Base-by-base conservation (phyloP, 345 rosid species). In the Mallotus nudiflorus region DNA sequence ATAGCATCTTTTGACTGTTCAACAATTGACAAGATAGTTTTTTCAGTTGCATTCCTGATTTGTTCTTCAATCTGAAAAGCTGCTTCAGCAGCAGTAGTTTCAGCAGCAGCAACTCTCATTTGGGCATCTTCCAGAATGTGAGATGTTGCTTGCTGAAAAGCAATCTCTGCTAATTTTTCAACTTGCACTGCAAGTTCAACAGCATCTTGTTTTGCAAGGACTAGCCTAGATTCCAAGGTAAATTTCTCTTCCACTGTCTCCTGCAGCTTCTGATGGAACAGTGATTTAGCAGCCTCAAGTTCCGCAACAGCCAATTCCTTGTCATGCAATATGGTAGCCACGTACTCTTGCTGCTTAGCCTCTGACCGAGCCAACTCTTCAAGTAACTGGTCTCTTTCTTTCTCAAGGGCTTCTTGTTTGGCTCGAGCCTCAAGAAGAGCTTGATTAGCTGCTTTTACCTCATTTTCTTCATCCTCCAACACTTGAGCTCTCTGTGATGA, bases 121-220 rank as follows among this genome's bases (percentile, higher is more conserved):
- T 71, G 76, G 16, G 84, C 84, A 73, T 80, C 80, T 73, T 80
- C 78, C 19, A 83, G 66, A 15, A 80, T 53, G 33, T 77, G 80
- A 51, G 82, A 72, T 67, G 84, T 83, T 60, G 80, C 77, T 66
- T 80, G 78, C 66, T 75, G 69, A 66, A 77, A 83, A 72, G 84
- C 78, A 58, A 67, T 72, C 72, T 80, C 84, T 5, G 84, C 82
- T 29, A 83, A 63, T 70, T 75, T 83, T 70, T 83, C 86, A 40
- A 83, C 84, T 73, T 83, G 82, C 29, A 80, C 73, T 31, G 86
- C 86, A 59, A 83, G 82, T 29, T 83, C 86, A 51, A 83, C 64
- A 18, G 81, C 76, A 52, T 83, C 84, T 70, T 83, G 77, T 60
- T 75, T 77, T 50, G 82, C 84, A 63, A 80, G 80, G 52, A 73